Evolutionary conservation across 1,284 basidiomycete species (phyloP).

Genomic region (Pseudozyma sp.): DNA sequence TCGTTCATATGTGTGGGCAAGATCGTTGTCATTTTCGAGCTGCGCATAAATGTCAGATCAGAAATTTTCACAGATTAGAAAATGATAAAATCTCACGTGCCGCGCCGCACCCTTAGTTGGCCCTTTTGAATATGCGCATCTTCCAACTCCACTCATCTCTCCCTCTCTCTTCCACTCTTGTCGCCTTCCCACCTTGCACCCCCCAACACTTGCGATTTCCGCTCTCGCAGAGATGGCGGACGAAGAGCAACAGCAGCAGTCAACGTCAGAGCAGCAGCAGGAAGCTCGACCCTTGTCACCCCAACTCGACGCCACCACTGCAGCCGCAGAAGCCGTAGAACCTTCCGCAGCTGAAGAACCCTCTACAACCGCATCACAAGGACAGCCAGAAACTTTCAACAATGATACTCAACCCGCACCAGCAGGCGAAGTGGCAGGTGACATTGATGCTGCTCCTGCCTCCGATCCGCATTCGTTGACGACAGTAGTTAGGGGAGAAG

Average conservation of each 20-base stretch:
- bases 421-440: slow-evolving; percentile 11
- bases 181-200: background rate
- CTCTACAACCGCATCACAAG: slow-evolving; percentile 8
- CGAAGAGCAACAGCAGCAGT: slow-evolving; percentile 22
- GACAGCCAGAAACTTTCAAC: background rate
- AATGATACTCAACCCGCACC: slow-evolving; percentile 4
- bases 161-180: background rate
- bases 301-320: slow-evolving; percentile 7
- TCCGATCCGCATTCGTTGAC: slow-evolving; percentile 24
- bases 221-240: slow-evolving; percentile 28
- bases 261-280: background rate
- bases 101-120: slow-evolving; percentile 1
- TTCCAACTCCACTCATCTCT: slow-evolving; percentile 2
- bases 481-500: slow-evolving; percentile 24
- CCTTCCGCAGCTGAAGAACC: slow-evolving; percentile 1
- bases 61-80: background rate
- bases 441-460: slow-evolving; percentile 25
- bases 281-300: background rate
- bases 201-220: background rate
- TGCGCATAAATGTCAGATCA: slow-evolving; percentile 1
- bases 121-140: background rate
- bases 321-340: slow-evolving; percentile 5
- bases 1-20: background rate
- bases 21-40: background rate
- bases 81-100: slow-evolving; percentile 25